Base-by-base conservation (phyloP, 1,139 yeast genomes). In the Cylindricascospora bacillispora region DNA sequence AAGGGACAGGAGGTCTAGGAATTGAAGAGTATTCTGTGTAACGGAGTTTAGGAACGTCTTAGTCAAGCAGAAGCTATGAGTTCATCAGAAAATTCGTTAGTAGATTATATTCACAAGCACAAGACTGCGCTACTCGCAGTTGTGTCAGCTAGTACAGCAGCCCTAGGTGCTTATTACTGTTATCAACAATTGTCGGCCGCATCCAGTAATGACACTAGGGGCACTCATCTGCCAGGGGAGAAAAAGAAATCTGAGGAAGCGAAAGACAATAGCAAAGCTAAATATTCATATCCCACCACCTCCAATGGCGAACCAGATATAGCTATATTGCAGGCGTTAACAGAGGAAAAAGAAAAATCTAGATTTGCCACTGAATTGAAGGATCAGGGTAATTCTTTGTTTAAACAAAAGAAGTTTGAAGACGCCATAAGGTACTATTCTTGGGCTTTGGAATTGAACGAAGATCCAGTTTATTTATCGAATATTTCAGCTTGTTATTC, bases 401-500 rank as follows among this genome's bases (percentile, higher is more conserved):
- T 81, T 65, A 79, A 77, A 56, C 58, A 61, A 35, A 77, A 81
- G 59, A 63, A 78, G 35, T 81, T 67, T 52, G 65, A 70, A 33
- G 65, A 67, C 22, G 97, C 97, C 25, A 72, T 85, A 47, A 71
- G 69, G 29, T 76, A 66, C 56, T 89, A 89, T 61, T 56, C 81
- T 26, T 72, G 70, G 36, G 97, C 98, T 10, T 65, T 92, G 45
- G 56, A 65, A 37, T 66, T 83, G 50, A 74, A 75, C 51, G 59
- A 65, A 40, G 95, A 89, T 56, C 86, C 95, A 11, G 80, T 86
- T 25, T 89, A 71, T 60, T 86, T 78, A 61, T 83, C 95, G 38
- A 86, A 86, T 63, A 72, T 94, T 59, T 85, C 95, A 15, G 98
- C 98, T 13, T 89, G 95, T 60, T 82, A 81, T 59, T 80, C 85